Base-by-base conservation (phyloP, 306 rosid species). In the Acacia acuminata region DNA sequence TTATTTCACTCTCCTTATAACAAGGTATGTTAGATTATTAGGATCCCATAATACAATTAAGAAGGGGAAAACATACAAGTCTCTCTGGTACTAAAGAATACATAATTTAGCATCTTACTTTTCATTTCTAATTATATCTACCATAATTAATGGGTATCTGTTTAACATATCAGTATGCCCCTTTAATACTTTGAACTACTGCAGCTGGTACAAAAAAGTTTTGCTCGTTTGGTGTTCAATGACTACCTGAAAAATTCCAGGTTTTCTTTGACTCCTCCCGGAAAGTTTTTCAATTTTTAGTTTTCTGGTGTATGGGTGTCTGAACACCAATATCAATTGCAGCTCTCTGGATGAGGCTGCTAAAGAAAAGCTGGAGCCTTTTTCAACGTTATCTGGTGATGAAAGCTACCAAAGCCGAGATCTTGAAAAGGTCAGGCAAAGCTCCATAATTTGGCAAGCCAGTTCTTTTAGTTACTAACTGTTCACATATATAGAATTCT, bases 201-300 rank as follows among this genome's bases (percentile, higher is more conserved):
- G 86, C 97, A 96, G 98, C 99, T 96, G 69, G 99, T 96, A 64
- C 99, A 96, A 88, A 96, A 96, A 85, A 94, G 98, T 89, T 94
- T 96, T 89, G 94, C 97, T 71, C 97, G 97, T 40, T 87, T 96
- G 91, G 75, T 94, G 77, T 92, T 85, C 87, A 86, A 90, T 27
- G 99, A 96, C 79, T 88, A 88, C 76, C 44, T 88, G 89, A 91
- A 93, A 85, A 90, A 93, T 82, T 85, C 93, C 80, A 90, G 99
- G 99, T 96, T 53, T 79, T 63, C 75, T 68, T 73, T 76, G n/a
- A 80, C 79, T 47, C 55, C 36, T 70, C 81, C 71, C 15, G 61
- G 68, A 77, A 77, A 61, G 51, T 65, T 51, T 65, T 53, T 53
- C 55, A 47, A 56, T 79, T 75, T 79, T 74, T 82, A 73, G 56